Percentiles rank a stretch among this genome's conserved stretches.
Evolutionary conservation across 345 rosid genomes (phyloP).

Genomic region (Pelargonium nanum): DNA sequence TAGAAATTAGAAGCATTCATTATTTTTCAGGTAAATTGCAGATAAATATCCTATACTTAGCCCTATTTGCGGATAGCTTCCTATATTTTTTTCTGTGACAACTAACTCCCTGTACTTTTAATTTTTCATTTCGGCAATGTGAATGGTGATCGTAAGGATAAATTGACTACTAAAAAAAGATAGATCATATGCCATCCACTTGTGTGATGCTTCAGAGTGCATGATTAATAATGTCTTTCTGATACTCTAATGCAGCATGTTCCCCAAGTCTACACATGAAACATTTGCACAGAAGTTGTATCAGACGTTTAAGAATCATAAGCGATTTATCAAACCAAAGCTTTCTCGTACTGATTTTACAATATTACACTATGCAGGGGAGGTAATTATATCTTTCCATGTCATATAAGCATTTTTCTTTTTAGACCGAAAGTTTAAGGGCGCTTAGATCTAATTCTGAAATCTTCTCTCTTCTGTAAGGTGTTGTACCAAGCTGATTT

Average conservation of each 20-base stretch:
- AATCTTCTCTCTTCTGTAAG: conserved; percentile 21
- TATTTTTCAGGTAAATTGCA: too few species aligned
- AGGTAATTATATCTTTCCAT: conserved; percentile 48
- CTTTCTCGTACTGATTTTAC: conserved; percentile 85
- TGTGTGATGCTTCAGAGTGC: conserved; percentile 14
- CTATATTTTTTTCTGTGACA: too few species aligned
- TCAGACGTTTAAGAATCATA: conserved; percentile 65
- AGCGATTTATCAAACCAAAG: conserved; percentile 88
- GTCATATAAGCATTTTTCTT: not conserved
- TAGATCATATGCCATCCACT: too few species aligned
- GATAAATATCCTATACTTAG: too few species aligned
- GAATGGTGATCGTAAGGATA: too few species aligned
- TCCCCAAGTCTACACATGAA: conserved; percentile 84
- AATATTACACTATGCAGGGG: conserved; percentile 86
- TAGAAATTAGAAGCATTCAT: not conserved
- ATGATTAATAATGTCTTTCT: conserved; percentile 9
- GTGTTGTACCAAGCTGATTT: conserved; percentile 68
- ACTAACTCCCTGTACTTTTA: too few species aligned
- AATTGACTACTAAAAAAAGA: too few species aligned
- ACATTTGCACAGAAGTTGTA: conserved; percentile 87
- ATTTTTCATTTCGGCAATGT: too few species aligned
- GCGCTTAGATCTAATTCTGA: conserved; percentile 1
- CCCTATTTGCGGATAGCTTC: too few species aligned
- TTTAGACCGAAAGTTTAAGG: not conserved
- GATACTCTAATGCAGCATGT: conserved; percentile 58